phyloP scores from a whole-genome alignment of 805 yeast species.

The Kluyveromyces aestuarii region DNA sequence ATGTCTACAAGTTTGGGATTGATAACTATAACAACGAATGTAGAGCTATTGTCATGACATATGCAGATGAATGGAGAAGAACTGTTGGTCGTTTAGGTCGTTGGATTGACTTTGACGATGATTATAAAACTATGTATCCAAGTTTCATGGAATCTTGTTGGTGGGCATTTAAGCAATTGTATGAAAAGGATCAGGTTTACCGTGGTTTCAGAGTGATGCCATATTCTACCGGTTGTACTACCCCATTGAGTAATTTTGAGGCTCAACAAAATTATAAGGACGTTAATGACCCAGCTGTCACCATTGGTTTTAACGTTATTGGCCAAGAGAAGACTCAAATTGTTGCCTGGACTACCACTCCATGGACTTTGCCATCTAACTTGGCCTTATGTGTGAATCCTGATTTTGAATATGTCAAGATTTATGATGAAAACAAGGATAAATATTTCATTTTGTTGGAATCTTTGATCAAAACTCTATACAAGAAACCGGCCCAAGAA shows the following conservation, averaged over 20 bases:
- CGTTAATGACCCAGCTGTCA: constrained; percentile 93
- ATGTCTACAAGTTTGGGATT: constrained; percentile 89
- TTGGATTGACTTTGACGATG: constrained; percentile 99
- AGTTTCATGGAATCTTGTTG: constrained; percentile 96
- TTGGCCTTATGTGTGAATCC: constrained; percentile 89
- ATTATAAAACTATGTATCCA: constrained; percentile 93
- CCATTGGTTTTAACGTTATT: constrained; percentile 74
- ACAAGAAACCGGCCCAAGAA: constrained; percentile 91
- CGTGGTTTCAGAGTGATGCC: constrained; percentile 98
- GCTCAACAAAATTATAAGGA: constrained; percentile 98
- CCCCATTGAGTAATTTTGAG: constrained; percentile 94
- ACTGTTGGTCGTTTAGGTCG: constrained; percentile 94
- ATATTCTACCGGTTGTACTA: constrained; percentile 93
- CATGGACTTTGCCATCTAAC: constrained; percentile 98
- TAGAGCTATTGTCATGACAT: constrained; percentile 94
- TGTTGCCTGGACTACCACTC: constrained; percentile 99
- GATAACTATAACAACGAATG: constrained; percentile 92
- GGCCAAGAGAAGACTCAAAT: constrained; percentile 75
- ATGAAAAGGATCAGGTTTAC: constrained; percentile 79
- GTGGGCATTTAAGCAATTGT: constrained; percentile 96
- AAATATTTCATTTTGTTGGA: constrained; percentile 79
- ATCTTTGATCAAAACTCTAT: constrained; percentile 68
- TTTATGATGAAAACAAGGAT: constrained; percentile 79
- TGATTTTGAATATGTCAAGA: constrained; percentile 82
- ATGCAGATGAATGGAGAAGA: constrained; percentile 88